Evolutionary conservation across 2,329 filamentous ascomycete species (phyloP), one percentile per base, ranked within the genome.

Genomic region (Xylariaceae sp.): DNA sequence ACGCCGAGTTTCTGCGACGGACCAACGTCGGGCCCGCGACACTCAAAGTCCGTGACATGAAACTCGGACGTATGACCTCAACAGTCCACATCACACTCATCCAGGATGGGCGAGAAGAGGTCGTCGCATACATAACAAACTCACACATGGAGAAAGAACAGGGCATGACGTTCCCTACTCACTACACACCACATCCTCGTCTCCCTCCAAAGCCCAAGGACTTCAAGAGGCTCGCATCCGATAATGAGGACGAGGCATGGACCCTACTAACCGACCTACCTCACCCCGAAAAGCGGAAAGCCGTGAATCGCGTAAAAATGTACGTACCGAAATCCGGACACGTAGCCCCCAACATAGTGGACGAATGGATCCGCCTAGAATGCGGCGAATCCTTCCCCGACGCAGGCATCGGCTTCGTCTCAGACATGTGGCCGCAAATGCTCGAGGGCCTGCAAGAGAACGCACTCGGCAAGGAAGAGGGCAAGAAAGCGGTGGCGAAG

Each of bases 71-170:
- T 14, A 62, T 64, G 54, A 69, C 66, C 18, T 69, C 67, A 18
- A 69, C 66, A n/a, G 53, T 71, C 6, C 67, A 68, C 34, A 43
- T 69, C 28, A 45, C 58, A 1, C 50, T 71, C 10, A 59, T 56
- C 2, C 69, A 71, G 44, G 59, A 60, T n/a, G 65, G 61, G 1
- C 79, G 83, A 47, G 78, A 83, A 59, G 85, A 84, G 64, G 78
- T 88, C 18, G 75, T 85, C 36, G 81, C 76, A 13, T 87, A 87
- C 66, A 75, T 86, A 55, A 88, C 84, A 6, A 79, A 88, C 56
- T 78, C 78, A 18, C 85, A 89, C 56, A 75, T 88, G 42, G 60
- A 69, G 2, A 74, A 74, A 2, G 86, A 89, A 64, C 67, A 72
- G 4, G 87, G 87, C 9, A 7, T 80, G 78, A 58, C 65, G 7